Base-by-base conservation (phyloP, 2,329 filamentous ascomycete genomes). In the Ophioceras dolichostomum region DNA sequence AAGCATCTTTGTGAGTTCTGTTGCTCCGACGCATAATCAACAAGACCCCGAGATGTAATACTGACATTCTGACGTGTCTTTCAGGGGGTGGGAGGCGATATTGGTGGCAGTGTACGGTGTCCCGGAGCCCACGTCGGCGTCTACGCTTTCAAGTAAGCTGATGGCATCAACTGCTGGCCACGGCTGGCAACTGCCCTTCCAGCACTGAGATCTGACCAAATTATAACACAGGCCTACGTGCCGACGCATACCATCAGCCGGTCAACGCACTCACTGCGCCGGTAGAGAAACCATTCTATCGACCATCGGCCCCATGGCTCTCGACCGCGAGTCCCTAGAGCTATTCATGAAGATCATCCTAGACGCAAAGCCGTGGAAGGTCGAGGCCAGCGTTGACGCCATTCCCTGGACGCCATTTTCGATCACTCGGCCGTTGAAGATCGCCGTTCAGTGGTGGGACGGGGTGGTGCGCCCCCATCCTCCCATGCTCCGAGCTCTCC, bases 1-100 rank as follows among this genome's bases (percentile, higher is more conserved):
- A 12, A 74, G 68, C 42, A 63, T 49, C 67, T 1, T 43, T 79
- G 22, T 26, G 22, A 26, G 22, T 26, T 26, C 22, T 26, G 22
- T 26, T 26, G 12, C 22, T n/a, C n/a, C n/a, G n/a, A n/a, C n/a
- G n/a, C n/a, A n/a, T n/a, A n/a, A n/a, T n/a, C n/a, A n/a, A n/a
- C n/a, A n/a, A n/a, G n/a, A n/a, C n/a, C n/a, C n/a, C n/a, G n/a
- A n/a, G n/a, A n/a, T n/a, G n/a, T n/a, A n/a, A n/a, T n/a, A n/a
- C n/a, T n/a, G n/a, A n/a, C n/a, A n/a, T n/a, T n/a, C n/a, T n/a
- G n/a, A n/a, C n/a, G n/a, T n/a, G n/a, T 12, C 22, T 26, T 26
- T 12, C 22, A 26, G 14, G 54, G 52, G 7, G 44, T 59, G 20
- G 56, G 56, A 6, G 50, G 51, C 30, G 56, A 59, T 32, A 55